These are phyloP conservation scores for Auriscalpium microsporum DNA, from an alignment of 768 basidiomycete species.

Conservation along the genomic window DNA sequence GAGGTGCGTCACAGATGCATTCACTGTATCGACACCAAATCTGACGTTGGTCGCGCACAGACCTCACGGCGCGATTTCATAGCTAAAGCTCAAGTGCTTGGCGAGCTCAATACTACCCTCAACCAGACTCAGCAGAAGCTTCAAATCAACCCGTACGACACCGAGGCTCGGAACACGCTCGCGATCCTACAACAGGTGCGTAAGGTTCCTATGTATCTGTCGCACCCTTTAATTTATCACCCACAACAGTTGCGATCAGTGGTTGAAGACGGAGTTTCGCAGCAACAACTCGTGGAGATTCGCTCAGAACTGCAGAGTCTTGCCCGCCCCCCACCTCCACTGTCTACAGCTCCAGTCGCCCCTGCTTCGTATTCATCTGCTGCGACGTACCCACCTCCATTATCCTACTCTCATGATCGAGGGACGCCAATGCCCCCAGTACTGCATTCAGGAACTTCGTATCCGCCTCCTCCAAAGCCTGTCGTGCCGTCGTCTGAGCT, in stretches of 20 bases:
- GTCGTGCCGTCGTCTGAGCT: neutral
- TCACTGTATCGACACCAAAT: neutral
- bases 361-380: conserved; percentile 5
- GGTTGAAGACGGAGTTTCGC: conserved; percentile 73
- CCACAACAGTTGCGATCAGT: conserved; percentile 51
- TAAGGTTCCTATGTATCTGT: conserved; percentile 3
- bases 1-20: conserved; percentile 28
- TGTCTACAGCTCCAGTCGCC: conserved; percentile 2
- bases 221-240: conserved; percentile 5
- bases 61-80: conserved; percentile 39
- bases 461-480: neutral
- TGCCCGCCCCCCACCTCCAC: conserved; percentile 29
- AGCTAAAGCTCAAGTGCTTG: conserved; percentile 71
- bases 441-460: conserved; percentile 10
- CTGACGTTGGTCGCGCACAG: conserved; percentile 10
- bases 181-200: conserved; percentile 74
- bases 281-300: conserved; percentile 72
- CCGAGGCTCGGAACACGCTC: conserved; percentile 59
- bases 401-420: conserved; percentile 9
- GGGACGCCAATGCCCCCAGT: neutral
- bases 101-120: conserved; percentile 75
- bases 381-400: conserved; percentile 8
- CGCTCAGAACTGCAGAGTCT: conserved; percentile 59
- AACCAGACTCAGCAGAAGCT: conserved; percentile 71
- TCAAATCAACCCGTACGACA: conserved; percentile 69